Evolutionary conservation across 306 rosid genomes (phyloP), one percentile per base, ranked within the genome.

Genomic region (Glycine latifolia): DNA sequence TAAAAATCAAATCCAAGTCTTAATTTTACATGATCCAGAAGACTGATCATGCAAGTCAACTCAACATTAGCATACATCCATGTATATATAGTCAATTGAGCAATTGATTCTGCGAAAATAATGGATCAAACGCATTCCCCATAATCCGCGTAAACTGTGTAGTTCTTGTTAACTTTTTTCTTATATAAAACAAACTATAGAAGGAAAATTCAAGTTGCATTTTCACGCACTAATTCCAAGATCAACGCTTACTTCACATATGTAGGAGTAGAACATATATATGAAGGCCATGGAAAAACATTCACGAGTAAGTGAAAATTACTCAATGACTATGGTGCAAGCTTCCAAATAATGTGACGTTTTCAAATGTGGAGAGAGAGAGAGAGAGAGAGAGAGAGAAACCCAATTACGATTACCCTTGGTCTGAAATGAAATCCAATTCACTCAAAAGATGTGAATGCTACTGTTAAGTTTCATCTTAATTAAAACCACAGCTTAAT

Each of bases 41-140:
- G 31, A 12, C 2, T 71, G 47, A 49, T 3, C 5, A 3, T 20
- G 31, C 35, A 6, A 50, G 17, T 48, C 59, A 6, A 17, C 55
- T 48, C 15, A 4, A 35, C 17, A 11, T 70, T 26, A 12, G 11
- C 10, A 48, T 20, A 20, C 35, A 41, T 66, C 31, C 26, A 66
- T 35, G 44, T 7, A 44, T 8, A 44, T 7, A 44, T 8, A 44
- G 52, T 41, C 44, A 39, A 5, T 39, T 39, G 44, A 39, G 0
- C 52, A n/a, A 70, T 70, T 70, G 52, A 8, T 70, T 70, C 53
- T 48, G 11, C 7, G 20, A 48, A 48, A 11, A 13, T 50, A n/a
- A 35, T 37, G 70, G 48, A 63, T 63, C 81, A 77, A 77, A 33
- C 62, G 44, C 72, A 76, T 26, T 10, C 35, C 50, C 52, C 16